Conservation (phyloP, 116 monocot species). For the Thalassia testudinum region DNA sequence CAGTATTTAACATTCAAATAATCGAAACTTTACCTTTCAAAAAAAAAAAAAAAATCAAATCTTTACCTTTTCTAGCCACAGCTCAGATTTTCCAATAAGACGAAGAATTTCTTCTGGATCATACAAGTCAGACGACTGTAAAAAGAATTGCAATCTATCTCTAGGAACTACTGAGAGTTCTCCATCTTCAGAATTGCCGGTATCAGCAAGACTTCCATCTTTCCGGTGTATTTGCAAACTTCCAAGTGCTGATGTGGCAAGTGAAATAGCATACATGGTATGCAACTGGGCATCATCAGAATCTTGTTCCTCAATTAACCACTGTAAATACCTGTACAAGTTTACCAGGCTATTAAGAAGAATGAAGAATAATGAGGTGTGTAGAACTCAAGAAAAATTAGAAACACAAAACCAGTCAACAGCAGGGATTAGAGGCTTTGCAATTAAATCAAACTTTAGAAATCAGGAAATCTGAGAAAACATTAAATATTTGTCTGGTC, state of each 20-base stretch:
- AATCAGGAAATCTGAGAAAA: too few species aligned
- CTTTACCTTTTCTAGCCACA: slow-evolving; percentile 99
- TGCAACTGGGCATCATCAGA: slow-evolving; percentile 72
- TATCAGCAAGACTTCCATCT: not conserved
- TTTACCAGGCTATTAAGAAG: too few species aligned
- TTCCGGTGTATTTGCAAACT: slow-evolving; percentile 11
- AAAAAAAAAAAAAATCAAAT: too few species aligned
- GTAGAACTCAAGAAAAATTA: too few species aligned
- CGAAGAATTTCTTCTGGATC: slow-evolving; percentile 87
- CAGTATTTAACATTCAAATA: too few species aligned
- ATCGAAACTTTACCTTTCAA: too few species aligned
- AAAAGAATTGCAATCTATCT: slow-evolving; percentile 77
- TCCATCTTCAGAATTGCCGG: slow-evolving; percentile 14
- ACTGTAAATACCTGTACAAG: slow-evolving; percentile 79
- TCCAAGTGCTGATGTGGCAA: slow-evolving; percentile 71
- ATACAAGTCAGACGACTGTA: slow-evolving; percentile 87
- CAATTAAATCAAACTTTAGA: too few species aligned
- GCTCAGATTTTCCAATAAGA: slow-evolving; percentile 65
- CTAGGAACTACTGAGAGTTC: slow-evolving; percentile 21
- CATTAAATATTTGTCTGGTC: too few species aligned
- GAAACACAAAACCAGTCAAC: too few species aligned
- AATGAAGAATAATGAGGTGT: too few species aligned
- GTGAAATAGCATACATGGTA: slow-evolving; percentile 91
- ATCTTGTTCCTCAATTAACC: slow-evolving; percentile 96
- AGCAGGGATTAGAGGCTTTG: too few species aligned